Percentiles rank a stretch among this genome's conserved stretches.
These are phyloP conservation scores for Metschnikowia shivogae DNA, from an alignment of 805 yeast species.

Conservation along the genomic window DNA sequence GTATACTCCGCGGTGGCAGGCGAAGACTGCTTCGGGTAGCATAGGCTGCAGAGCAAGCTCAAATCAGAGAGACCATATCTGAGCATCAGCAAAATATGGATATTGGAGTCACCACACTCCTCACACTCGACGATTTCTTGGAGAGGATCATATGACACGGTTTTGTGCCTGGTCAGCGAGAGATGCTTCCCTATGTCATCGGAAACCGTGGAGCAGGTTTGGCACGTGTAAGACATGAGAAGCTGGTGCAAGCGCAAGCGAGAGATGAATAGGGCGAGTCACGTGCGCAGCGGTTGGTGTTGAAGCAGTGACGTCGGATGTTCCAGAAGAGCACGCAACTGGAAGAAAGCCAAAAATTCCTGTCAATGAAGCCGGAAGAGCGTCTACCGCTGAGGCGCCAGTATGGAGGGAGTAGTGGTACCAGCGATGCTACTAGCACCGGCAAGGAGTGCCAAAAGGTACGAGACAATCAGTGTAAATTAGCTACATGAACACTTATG, in stretches of 20 bases:
- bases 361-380: too few relatives aligned
- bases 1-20: constrained; percentile 49
- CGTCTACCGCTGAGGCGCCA: too few relatives aligned
- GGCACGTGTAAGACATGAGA: constrained; percentile 33
- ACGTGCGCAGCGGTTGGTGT: background rate
- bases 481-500: too few relatives aligned
- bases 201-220: constrained; percentile 39
- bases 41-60: constrained; percentile 44
- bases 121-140: constrained; percentile 51
- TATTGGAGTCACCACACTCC: constrained; percentile 50
- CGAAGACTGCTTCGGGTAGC: constrained; percentile 31
- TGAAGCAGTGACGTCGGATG: too few relatives aligned
- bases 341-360: too few relatives aligned
- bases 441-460: too few relatives aligned
- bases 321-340: too few relatives aligned
- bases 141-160: constrained; percentile 22
- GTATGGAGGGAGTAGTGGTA: too few relatives aligned
- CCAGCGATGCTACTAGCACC: too few relatives aligned
- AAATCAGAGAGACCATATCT: constrained; percentile 56
- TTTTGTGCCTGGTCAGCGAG: constrained; percentile 50
- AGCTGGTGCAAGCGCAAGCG: background rate
- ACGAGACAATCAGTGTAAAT: too few relatives aligned
- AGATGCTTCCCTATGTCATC: constrained; percentile 50
- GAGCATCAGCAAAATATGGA: constrained; percentile 48
- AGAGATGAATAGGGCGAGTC: background rate